These are phyloP conservation scores for Serendipita sp. DNA, from an alignment of 768 basidiomycete genomes.

Conservation along the genomic window DNA sequence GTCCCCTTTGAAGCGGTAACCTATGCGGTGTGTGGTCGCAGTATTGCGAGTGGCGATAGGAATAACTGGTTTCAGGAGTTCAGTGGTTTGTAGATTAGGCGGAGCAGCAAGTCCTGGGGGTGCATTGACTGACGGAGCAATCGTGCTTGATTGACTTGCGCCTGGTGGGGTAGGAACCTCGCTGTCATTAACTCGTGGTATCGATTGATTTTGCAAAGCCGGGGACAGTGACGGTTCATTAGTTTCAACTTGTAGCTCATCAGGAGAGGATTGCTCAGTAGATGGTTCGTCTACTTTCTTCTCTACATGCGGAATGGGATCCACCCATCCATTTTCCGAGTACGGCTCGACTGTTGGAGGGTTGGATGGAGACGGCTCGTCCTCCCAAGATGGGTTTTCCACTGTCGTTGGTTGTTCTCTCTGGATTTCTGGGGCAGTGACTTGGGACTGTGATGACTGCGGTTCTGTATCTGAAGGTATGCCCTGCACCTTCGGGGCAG, in stretches of 20 bases:
- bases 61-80: constrained; percentile 22
- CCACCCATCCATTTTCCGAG: constrained; percentile 11
- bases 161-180: constrained; percentile 17
- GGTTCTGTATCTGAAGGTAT: background rate
- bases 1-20: constrained; percentile 55
- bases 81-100: constrained; percentile 7
- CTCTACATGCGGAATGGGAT: constrained; percentile 8
- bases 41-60: constrained; percentile 37
- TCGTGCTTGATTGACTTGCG: constrained; percentile 22
- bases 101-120: constrained; percentile 20
- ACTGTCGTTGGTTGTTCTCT: constrained; percentile 12
- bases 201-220: constrained; percentile 14
- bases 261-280: constrained; percentile 1
- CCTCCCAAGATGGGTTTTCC: constrained; percentile 45
- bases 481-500: background rate
- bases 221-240: constrained; percentile 20
- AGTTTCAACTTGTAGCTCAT: constrained; percentile 11
- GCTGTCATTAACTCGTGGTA: constrained; percentile 13
- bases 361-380: constrained; percentile 31
- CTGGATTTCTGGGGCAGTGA: constrained; percentile 9
- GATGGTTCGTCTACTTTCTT: background rate
- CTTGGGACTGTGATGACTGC: constrained; percentile 15
- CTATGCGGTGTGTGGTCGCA: constrained; percentile 36
- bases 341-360: constrained; percentile 18
- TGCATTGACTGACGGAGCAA: constrained; percentile 20